Evolutionary conservation across 2,329 filamentous ascomycete genomes (phyloP).

Genomic region (Calonectria hawksworthii): DNA sequence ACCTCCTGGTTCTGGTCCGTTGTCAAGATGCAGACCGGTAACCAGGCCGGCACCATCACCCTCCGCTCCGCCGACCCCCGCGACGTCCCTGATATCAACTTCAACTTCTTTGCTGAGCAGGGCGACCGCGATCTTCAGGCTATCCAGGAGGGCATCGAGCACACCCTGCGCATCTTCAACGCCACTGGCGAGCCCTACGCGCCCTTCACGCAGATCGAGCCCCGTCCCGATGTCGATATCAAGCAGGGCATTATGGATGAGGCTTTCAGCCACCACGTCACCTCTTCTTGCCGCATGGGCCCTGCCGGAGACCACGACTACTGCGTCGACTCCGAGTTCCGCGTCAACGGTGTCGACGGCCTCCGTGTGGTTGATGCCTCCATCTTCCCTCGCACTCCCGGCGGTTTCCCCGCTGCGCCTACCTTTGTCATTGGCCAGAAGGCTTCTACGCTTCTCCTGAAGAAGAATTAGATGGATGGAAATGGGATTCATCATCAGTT

Average conservation of each 20-base stretch:
- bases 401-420: conserved; percentile 32
- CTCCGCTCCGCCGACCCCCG: conserved; percentile 73
- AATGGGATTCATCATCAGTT: not conserved
- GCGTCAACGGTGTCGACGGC: conserved; percentile 65
- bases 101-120: conserved; percentile 67
- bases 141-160: conserved; percentile 36
- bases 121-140: conserved; percentile 26
- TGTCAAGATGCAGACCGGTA: conserved; percentile 74
- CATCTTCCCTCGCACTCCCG: conserved; percentile 59
- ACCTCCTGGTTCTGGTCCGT: conserved; percentile 35
- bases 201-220: conserved; percentile 30
- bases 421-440: conserved; percentile 37
- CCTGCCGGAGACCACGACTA: conserved; percentile 64
- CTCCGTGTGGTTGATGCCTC: conserved; percentile 73
- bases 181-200: conserved; percentile 42
- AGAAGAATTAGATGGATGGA: not conserved
- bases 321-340: conserved; percentile 68
- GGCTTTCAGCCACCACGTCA: conserved; percentile 71
- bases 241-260: conserved; percentile 62
- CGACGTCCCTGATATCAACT: conserved; percentile 73
- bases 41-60: conserved; percentile 71
- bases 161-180: conserved; percentile 43
- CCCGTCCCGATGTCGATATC: conserved; percentile 60
- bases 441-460: conserved; percentile 16
- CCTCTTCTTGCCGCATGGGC: conserved; percentile 69